Conservation (phyloP, 768 basidiomycete species). For the Tylopilus subfusipes region DNA sequence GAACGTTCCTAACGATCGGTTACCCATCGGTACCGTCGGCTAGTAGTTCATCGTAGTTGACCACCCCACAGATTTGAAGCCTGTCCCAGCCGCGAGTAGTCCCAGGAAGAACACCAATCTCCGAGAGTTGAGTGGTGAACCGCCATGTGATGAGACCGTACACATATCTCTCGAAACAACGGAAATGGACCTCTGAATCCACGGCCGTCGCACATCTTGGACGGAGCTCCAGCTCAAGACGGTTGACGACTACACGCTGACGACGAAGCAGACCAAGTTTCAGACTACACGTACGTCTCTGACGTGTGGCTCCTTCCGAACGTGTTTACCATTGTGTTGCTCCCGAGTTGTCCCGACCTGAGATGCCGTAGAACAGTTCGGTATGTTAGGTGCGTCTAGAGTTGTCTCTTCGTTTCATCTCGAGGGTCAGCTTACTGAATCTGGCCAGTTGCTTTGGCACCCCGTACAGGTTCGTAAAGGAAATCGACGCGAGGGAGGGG, state of each 20-base stretch:
- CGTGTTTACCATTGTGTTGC: slow-evolving; percentile 41
- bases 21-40: too few species aligned
- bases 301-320: slow-evolving; percentile 72
- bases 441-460: background rate
- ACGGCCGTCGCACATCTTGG: too few species aligned
- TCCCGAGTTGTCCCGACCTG: background rate
- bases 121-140: background rate
- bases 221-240: too few species aligned
- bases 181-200: too few species aligned
- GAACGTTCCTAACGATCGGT: too few species aligned
- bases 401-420: background rate
- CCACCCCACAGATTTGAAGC: too few species aligned
- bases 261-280: slow-evolving; percentile 54
- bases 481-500: background rate
- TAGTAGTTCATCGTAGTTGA: too few species aligned
- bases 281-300: slow-evolving; percentile 39
- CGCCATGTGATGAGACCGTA: too few species aligned
- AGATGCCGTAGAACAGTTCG: background rate
- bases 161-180: too few species aligned
- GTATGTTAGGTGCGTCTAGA: background rate
- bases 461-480: background rate
- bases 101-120: too few species aligned
- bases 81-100: too few species aligned
- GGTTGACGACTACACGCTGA: slow-evolving; percentile 29
- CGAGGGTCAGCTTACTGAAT: background rate